Conservation (phyloP, 345 rosid genomes). For the Pistacia atlantica region DNA sequence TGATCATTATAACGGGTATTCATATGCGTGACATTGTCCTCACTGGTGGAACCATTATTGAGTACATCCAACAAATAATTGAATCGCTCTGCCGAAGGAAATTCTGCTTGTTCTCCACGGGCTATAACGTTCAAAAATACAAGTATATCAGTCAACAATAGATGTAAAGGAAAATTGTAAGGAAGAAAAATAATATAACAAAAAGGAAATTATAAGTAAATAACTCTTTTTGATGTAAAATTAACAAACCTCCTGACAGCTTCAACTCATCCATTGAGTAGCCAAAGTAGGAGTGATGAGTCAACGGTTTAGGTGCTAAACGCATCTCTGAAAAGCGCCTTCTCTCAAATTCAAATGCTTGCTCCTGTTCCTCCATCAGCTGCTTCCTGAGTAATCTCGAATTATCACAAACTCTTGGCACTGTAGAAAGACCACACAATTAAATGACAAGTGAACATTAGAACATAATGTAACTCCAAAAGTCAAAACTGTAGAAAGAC, state of each 20-base stretch:
- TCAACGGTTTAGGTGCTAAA: slow-evolving; percentile 37
- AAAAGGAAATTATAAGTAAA: neutral
- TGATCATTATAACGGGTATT: slow-evolving; percentile 52
- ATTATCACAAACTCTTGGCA: slow-evolving; percentile 42
- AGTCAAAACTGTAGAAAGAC: neutral
- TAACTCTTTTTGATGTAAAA: neutral
- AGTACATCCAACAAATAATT: slow-evolving; percentile 61
- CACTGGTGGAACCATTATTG: slow-evolving; percentile 50
- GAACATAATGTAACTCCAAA: neutral
- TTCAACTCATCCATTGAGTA: slow-evolving; percentile 53
- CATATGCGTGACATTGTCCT: slow-evolving; percentile 45
- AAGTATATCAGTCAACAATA: neutral
- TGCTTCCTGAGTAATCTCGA: slow-evolving; percentile 55
- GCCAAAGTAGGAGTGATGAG: slow-evolving; percentile 48
- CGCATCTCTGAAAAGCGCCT: slow-evolving; percentile 43
- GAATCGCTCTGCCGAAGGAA: slow-evolving; percentile 45
- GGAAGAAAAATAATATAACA: neutral
- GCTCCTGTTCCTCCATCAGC: slow-evolving; percentile 50
- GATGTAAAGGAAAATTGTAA: neutral
- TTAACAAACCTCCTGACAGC: slow-evolving; percentile 50
- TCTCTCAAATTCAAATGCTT: slow-evolving; percentile 49
- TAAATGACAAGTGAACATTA: neutral
- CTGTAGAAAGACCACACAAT: slow-evolving; percentile 30
- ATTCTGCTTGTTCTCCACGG: slow-evolving; percentile 48
- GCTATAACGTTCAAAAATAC: slow-evolving; percentile 15